A percentile compares a stretch with the other conserved stretches of the same genome.
phyloP scores from a whole-genome alignment of 805 yeast species.

The Lipomyces sp. region DNA sequence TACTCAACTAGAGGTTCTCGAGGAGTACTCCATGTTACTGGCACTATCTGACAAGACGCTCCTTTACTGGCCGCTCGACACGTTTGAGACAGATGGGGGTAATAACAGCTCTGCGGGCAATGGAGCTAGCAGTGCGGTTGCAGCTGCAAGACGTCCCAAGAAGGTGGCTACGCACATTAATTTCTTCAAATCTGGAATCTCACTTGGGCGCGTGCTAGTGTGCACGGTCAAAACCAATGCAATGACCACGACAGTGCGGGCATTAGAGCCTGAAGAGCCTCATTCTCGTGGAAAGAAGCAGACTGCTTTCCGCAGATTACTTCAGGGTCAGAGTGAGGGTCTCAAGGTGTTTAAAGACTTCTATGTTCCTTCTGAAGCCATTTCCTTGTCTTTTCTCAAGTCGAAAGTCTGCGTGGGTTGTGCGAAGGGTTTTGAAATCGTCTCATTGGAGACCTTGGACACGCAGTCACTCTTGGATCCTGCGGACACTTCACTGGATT shows the following conservation, averaged over 20 bases:
- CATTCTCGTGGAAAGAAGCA: conserved; percentile 47
- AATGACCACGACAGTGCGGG: conserved; percentile 73
- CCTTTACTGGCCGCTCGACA: conserved; percentile 77
- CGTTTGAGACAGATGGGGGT: conserved; percentile 48
- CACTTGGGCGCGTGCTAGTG: conserved; percentile 84
- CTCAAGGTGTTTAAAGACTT: conserved; percentile 77
- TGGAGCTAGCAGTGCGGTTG: conserved; percentile 42
- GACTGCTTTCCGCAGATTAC: conserved; percentile 46
- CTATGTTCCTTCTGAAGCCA: conserved; percentile 83
- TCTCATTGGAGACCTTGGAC: conserved; percentile 78
- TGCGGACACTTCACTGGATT: conserved; percentile 97
- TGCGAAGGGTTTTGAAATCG: conserved; percentile 93
- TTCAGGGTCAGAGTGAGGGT: conserved; percentile 58
- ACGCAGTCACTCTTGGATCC: conserved; percentile 92
- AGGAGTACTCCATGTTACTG: conserved; percentile 83
- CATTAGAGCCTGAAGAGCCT: conserved; percentile 88
- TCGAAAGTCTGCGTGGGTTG: conserved; percentile 93
- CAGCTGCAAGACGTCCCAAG: conserved; percentile 63
- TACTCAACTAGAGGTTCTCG: conserved; percentile 87
- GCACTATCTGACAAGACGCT: conserved; percentile 81
- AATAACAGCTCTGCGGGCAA: conserved; percentile 18
- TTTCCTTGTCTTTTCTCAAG: conserved; percentile 86
- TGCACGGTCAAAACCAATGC: conserved; percentile 87
- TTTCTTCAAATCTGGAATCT: conserved; percentile 90
- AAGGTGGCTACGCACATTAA: conserved; percentile 85